Evolutionary conservation across 257 asterid genomes (phyloP).

Genomic region (Solanum virginianum): DNA sequence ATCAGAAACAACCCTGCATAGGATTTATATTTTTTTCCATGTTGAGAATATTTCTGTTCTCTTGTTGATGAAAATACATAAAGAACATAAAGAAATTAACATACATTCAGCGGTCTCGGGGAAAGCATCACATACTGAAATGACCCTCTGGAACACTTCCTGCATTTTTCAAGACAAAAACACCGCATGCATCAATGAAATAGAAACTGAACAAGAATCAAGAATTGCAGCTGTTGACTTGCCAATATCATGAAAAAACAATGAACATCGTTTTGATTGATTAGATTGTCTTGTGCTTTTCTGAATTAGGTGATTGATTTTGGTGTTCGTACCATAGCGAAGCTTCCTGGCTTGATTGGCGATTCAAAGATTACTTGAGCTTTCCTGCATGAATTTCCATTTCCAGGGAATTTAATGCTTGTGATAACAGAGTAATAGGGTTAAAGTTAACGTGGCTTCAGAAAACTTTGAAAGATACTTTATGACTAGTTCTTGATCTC

Average conservation of each 20-base stretch:
- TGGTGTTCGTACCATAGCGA: constrained; percentile 34
- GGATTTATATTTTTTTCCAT: neutral
- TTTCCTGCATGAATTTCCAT: constrained; percentile 33
- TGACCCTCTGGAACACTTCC: constrained; percentile 44
- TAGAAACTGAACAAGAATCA: neutral
- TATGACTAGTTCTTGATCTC: constrained; percentile 39
- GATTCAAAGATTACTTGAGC: constrained; percentile 52
- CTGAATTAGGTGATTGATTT: neutral
- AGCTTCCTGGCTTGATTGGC: constrained; percentile 60
- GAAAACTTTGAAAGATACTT: constrained; percentile 16
- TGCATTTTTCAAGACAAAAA: constrained; percentile 3
- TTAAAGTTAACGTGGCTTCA: neutral
- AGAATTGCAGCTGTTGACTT: neutral
- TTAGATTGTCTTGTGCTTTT: neutral
- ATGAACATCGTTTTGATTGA: neutral
- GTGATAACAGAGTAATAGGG: neutral
- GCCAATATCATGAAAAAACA: neutral
- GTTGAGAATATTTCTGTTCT: neutral
- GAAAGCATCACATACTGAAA: constrained; percentile 50
- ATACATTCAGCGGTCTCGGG: constrained; percentile 60
- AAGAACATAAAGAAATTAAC: constrained; percentile 1
- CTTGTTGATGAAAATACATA: neutral
- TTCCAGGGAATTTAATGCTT: neutral
- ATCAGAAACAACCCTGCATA: constrained; percentile 47
- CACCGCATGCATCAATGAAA: neutral